Percentiles rank a stretch among this genome's conserved stretches.
Evolutionary conservation across 192 early-diverging fungal genomes (phyloP).

Genomic region (Backusella macrospora): DNA sequence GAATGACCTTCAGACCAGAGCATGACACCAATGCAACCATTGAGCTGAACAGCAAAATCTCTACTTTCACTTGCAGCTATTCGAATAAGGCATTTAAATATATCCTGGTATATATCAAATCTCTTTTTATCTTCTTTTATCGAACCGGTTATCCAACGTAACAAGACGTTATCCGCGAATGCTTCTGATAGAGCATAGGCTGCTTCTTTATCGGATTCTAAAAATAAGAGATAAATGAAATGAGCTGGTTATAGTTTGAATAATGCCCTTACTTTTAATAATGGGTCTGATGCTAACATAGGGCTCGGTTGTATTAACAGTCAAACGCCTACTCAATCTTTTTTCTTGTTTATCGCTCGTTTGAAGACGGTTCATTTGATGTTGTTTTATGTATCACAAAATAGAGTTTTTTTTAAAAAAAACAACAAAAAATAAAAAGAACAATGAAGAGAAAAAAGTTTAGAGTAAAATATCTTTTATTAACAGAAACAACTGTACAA

Average conservation of each 20-base stretch:
- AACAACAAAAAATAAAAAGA: background rate
- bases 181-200: slow-evolving; percentile 26
- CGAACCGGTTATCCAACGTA: slow-evolving; percentile 22
- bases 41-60: slow-evolving; percentile 31
- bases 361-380: background rate
- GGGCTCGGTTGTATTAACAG: slow-evolving; percentile 17
- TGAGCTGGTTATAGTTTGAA: no score
- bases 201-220: slow-evolving; percentile 27
- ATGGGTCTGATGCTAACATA: slow-evolving; percentile 22
- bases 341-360: slow-evolving; percentile 13
- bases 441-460: background rate
- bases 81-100: slow-evolving; percentile 24
- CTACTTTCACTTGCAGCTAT: slow-evolving; percentile 10
- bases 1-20: slow-evolving; percentile 29
- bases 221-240: background rate
- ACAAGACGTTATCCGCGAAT: slow-evolving; percentile 19
- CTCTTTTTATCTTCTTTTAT: slow-evolving; percentile 20
- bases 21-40: slow-evolving; percentile 31
- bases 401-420: background rate
- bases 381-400: background rate
- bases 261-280: slow-evolving; percentile 24
- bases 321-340: slow-evolving; percentile 24
- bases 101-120: background rate
- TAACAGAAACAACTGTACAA: no score
- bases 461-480: no score